Percentiles rank a stretch among this genome's conserved stretches.
Evolutionary conservation across 2,329 filamentous ascomycete genomes (phyloP).

Genomic region (Septoria petroselini): DNA sequence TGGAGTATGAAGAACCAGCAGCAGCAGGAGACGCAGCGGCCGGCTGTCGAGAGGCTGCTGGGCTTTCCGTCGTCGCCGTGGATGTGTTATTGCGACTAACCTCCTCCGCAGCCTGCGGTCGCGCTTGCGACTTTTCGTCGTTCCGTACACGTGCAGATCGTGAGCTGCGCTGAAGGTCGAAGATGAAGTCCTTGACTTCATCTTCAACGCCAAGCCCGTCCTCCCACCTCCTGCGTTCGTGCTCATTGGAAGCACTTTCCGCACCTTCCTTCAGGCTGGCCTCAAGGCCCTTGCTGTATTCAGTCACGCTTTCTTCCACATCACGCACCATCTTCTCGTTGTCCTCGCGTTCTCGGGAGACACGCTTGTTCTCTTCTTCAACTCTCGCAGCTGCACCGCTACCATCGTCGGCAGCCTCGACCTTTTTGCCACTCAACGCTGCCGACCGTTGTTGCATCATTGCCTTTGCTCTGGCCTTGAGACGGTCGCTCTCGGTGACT

Average conservation of each 20-base stretch:
- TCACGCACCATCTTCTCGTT: constrained; percentile 96
- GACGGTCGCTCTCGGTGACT: constrained; percentile 87
- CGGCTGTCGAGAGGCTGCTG: constrained; percentile 29
- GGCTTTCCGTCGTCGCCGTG: constrained; percentile 33
- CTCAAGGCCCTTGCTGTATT: constrained; percentile 81
- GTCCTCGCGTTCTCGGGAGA: constrained; percentile 81
- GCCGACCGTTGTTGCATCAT: constrained; percentile 99
- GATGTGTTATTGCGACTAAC: constrained; percentile 32
- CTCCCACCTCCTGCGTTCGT: constrained; percentile 91
- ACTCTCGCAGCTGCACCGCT: constrained; percentile 76
- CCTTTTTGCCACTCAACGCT: constrained; percentile 76
- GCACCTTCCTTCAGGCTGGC: constrained; percentile 79
- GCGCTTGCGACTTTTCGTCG: constrained; percentile 47
- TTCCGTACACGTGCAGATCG: constrained; percentile 68
- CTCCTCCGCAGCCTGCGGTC: constrained; percentile 27
- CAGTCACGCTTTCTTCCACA: constrained; percentile 91
- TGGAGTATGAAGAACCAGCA: constrained; percentile 65
- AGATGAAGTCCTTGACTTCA: constrained; percentile 96
- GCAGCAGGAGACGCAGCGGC: constrained; percentile 46
- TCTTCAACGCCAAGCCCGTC: constrained; percentile 95
- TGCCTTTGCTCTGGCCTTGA: constrained; percentile 91
- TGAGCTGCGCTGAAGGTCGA: constrained; percentile 85
- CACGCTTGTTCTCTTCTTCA: constrained; percentile 80
- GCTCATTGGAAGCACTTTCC: constrained; percentile 73
- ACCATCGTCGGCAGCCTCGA: constrained; percentile 66